Percentiles rank a stretch among this genome's conserved stretches.
These are phyloP conservation scores for Candida maltosa DNA, from an alignment of 805 yeast genomes.

Conservation along the genomic window DNA sequence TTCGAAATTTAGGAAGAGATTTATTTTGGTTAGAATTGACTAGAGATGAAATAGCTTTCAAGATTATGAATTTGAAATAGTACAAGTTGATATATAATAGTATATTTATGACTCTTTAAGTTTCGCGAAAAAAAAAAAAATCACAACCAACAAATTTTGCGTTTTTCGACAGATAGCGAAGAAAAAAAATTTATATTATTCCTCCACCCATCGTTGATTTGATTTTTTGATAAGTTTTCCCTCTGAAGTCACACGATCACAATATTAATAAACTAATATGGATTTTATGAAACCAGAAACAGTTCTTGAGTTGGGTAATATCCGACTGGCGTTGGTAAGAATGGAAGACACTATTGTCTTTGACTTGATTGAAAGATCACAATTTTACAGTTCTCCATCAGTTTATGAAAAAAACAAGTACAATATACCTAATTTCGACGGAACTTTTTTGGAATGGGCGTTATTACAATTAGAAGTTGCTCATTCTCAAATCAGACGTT, in stretches of 20 bases:
- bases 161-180: too few species aligned
- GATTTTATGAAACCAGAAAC: conserved; percentile 82
- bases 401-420: conserved; percentile 63
- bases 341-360: conserved; percentile 97
- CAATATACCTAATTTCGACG: conserved; percentile 64
- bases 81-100: too few species aligned
- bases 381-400: conserved; percentile 70
- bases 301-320: conserved; percentile 75
- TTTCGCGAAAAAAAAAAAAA: too few species aligned
- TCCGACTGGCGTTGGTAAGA: conserved; percentile 78
- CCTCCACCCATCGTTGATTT: too few species aligned
- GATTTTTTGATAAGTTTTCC: too few species aligned
- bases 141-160: too few species aligned
- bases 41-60: conserved; percentile 25
- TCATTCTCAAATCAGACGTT: conserved; percentile 76
- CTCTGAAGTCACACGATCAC: too few species aligned
- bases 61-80: conserved; percentile 17
- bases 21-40: conserved; percentile 39
- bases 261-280: conserved; percentile 49
- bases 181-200: too few species aligned
- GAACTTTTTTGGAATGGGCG: conserved; percentile 86
- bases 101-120: too few species aligned
- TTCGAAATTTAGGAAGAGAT: conserved; percentile 37
- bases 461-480: conserved; percentile 66
- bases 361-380: conserved; percentile 89